Evolutionary conservation across 495 filamentous ascomycete species (phyloP), one percentile per base, ranked within the genome.

Genomic region (Cryomyces minteri): DNA sequence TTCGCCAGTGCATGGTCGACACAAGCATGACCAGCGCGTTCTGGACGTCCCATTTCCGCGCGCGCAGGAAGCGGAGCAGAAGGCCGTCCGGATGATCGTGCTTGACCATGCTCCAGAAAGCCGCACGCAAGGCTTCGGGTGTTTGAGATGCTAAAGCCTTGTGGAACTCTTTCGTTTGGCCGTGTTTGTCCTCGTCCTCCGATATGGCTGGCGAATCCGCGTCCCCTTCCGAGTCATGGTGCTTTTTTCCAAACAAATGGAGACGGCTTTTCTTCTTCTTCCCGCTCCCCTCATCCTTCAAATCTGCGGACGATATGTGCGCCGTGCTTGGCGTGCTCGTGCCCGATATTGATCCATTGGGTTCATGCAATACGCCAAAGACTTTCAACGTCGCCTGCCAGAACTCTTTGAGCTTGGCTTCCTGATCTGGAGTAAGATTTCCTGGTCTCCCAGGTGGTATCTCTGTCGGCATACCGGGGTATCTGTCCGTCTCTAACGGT

Each of bases 71-170:
- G 30, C 90, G 77, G 44, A 98, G 67, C 9, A 94, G 67, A 29
- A 98, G 68, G 6, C 73, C 79, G 59, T 98, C 90, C 1, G 90
- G 90, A 59, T 95, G 72, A 58, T 98, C 92, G 52, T 86, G 81
- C 66, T 96, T 96, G 32, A 88, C 76, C 90, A 98, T 94, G 47
- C 68, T 73, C 90, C 90, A 98, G 62, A 95, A 85, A 3, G 85
- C 78, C 2, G 70, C 67, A 30, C 90, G 74, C 50, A 98, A 72
- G 42, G 80, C 71, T 51, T 88, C 84, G 4, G 88, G 85, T 4
- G 76, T 65, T 51, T 83, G 70, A 37, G 71, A 80, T 10, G 78
- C 77, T 4, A 96, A 61, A 0, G 84, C 82, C 31, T 85, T 74
- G 51, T 83, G 74, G 60, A 85, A 96, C 25, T 84, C 77, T 66